Base-by-base conservation (phyloP, 768 basidiomycete genomes). In the Auriculariales sp. region DNA sequence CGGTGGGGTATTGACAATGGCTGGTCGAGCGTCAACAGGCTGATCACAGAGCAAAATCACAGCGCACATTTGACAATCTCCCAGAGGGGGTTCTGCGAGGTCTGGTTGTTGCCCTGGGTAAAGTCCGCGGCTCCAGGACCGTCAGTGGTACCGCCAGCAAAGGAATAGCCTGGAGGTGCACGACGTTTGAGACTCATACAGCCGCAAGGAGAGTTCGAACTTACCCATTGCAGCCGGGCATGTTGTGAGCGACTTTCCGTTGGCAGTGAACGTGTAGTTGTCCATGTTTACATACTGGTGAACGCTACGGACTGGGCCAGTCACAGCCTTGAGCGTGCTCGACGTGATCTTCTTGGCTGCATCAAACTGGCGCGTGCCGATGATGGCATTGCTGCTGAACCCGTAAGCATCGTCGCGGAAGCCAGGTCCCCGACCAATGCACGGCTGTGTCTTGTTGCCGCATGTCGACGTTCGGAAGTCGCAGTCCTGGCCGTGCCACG, bases 91-190 rank as follows among this genome's bases (percentile, higher is more conserved):
- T 88, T 86, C 59, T 44, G 39, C 19, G 5, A 12, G 19, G 39
- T 44, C 7, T 12, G 12, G 39, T 86, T 84, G 55, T 74, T 69
- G 3, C 85, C 83, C 66, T 87, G 85, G 28, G 78, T 64, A 55
- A 87, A 89, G 61, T 86, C 82, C 53, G 87, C 78, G 1, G 76
- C 75, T 17, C 86, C 86, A 3, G 86, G 84, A 0, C 86, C 84
- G 62, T 88, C 85, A n/a, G 79, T 85, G 27, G 83, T 87, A 60
- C 85, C 85, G 44, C 82, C 84, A 14, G 83, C 85, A 55, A 88
- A 88, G 1, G 75, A 70, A 61, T 69, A 86, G 10, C 85, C 83
- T 85, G 46, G 2, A 1, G n/a, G 28, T 42, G 45, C 35, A 11
- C 15, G 19, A 36, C 33, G 55, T 7, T 49, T 47, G 50, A 53